These are phyloP conservation scores for Dactylis glomerata DNA, from an alignment of 176 grass and related monocot species.

Conservation along the genomic window DNA sequence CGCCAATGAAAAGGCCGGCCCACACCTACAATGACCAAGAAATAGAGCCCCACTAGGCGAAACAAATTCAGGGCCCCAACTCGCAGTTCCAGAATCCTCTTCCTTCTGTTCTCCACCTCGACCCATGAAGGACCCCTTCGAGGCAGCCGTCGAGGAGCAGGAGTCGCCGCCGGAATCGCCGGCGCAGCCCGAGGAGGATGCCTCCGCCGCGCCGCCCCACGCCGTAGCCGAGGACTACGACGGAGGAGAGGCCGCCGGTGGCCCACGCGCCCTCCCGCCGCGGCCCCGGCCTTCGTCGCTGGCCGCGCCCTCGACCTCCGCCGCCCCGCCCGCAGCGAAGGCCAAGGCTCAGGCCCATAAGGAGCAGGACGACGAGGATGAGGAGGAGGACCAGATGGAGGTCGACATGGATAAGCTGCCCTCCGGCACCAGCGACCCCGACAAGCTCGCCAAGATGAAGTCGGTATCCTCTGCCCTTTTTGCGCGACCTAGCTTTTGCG, in stretches of 20 bases:
- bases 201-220: not conserved
- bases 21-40: too few relatives aligned
- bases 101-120: not conserved
- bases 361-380: slow-evolving; percentile 82
- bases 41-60: too few relatives aligned
- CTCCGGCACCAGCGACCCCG: slow-evolving; percentile 67
- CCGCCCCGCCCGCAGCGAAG: slow-evolving; percentile 15
- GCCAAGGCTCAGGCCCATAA: slow-evolving; percentile 38
- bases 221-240: slow-evolving; percentile 32
- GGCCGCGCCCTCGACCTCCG: slow-evolving; percentile 6
- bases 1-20: too few relatives aligned
- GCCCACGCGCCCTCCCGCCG: slow-evolving; percentile 26
- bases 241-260: slow-evolving; percentile 9
- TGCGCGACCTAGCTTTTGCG: not conserved
- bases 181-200: slow-evolving; percentile 43
- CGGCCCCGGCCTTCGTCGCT: slow-evolving; percentile 6
- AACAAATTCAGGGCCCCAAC: too few relatives aligned
- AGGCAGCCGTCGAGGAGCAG: slow-evolving; percentile 90
- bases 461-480: slow-evolving; percentile 29
- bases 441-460: slow-evolving; percentile 98
- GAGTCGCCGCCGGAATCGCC: slow-evolving; percentile 81
- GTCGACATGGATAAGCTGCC: slow-evolving; percentile 87
- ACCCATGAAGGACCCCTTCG: slow-evolving; percentile 94
- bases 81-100: too few relatives aligned
- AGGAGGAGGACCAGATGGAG: slow-evolving; percentile 97